Conservation (phyloP, 257 asterid species). For the Ophiorrhiza pumila region DNA sequence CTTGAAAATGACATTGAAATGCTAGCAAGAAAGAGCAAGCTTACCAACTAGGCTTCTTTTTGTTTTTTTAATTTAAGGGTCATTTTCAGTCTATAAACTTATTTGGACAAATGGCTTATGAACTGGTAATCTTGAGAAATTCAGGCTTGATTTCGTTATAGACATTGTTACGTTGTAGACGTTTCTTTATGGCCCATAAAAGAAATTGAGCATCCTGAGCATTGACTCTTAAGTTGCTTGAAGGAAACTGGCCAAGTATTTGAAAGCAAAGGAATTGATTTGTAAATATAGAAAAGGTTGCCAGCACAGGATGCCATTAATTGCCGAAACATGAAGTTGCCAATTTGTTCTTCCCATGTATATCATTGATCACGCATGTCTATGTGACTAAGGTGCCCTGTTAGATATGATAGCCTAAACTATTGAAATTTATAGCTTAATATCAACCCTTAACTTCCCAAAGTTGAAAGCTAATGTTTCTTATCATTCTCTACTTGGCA, state of each 20-base stretch:
- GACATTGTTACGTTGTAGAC: neutral
- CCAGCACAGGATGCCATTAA: neutral
- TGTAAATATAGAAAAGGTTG: neutral
- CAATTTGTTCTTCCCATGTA: neutral
- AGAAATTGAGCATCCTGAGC: neutral
- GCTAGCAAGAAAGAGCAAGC: neutral
- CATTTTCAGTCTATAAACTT: neutral
- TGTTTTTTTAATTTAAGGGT: neutral
- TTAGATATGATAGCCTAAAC: neutral
- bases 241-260: neutral
- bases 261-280: neutral
- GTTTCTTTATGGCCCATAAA: neutral
- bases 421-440: neutral
- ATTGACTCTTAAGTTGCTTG: slow-evolving; percentile 1
- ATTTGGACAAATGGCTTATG: neutral
- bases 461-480: neutral
- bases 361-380: neutral
- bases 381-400: neutral
- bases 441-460: slow-evolving; percentile 3
- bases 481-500: neutral
- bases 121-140: neutral
- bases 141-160: neutral
- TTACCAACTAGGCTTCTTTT: neutral
- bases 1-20: neutral
- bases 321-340: neutral